Base-by-base conservation (phyloP, 2,329 filamentous ascomycete genomes). In the Pyrenophora seminiperda region DNA sequence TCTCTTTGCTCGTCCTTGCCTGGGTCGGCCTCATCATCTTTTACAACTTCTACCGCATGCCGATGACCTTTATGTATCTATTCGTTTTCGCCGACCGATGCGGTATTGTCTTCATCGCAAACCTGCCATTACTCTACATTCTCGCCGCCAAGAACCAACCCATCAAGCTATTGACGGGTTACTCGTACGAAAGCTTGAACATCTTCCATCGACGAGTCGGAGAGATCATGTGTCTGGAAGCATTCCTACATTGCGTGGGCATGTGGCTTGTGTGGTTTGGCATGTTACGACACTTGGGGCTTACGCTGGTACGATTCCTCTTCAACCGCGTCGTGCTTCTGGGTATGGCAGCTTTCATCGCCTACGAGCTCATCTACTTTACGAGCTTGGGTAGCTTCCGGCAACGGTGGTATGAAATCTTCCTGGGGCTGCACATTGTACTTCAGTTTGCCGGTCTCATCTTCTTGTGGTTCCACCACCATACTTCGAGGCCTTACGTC, bases 61-160 rank as follows among this genome's bases (percentile, higher is more conserved):
- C 79, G 0, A 65, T 83, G 14, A 72, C 73, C 10, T 57, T 76
- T n/a, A 67, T 74, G 38, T 78, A 79, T 61, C 73, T 83, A 47
- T 83, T 86, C 64, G 76, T 83, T 44, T 79, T 86, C 39, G 80
- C 81, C 49, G 83, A 86, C 61, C 76, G 83, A 22, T 77, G 80
- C 30, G 82, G 82, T 4, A 74, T 81, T 33, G 62, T 85, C 2
- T 81, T 81, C 58, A 74, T 75, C 13, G 74, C 76, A 9, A 82
- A 81, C 47, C 67, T 82, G 1, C 79, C 79, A 3, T 68, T 81
- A 31, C 74, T 88, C 3, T 88, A 88, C 65, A 73, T 88, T 4
- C 75, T 88, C 3, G 80, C 82, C 2, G 85, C 86, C 24, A 89
- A 88, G 67, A 88, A 84, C 51, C 84, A 87, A 54, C 85, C 85